Percentiles rank a stretch among this genome's conserved stretches.
phyloP scores from a whole-genome alignment of 768 basidiomycete species.

The Calocera cornea region DNA sequence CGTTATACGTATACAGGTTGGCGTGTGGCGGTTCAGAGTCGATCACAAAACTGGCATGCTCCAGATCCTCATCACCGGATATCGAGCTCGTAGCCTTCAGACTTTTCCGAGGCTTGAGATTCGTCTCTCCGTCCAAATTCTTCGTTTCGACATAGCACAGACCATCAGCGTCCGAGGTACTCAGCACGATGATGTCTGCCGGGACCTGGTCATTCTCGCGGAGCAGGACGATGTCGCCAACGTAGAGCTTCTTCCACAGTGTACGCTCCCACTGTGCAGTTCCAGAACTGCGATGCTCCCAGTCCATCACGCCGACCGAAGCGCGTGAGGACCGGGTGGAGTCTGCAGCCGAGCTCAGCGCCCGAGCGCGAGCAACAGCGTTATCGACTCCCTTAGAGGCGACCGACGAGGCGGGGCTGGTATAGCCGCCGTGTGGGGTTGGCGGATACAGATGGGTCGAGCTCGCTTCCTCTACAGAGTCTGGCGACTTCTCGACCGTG shows the following conservation, averaged over 20 bases:
- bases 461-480: not conserved
- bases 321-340: slow-evolving; percentile 32
- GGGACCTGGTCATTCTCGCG: slow-evolving; percentile 93
- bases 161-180: slow-evolving; percentile 82
- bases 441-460: not conserved
- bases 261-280: slow-evolving; percentile 86
- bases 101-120: slow-evolving; percentile 75
- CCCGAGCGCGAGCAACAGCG: not conserved
- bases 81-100: slow-evolving; percentile 64
- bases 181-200: slow-evolving; percentile 84
- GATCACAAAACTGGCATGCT: slow-evolving; percentile 71
- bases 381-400: slow-evolving; percentile 4
- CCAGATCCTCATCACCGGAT: slow-evolving; percentile 75
- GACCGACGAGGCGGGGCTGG: slow-evolving; percentile 9
- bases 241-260: slow-evolving; percentile 96
- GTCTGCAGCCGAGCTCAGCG: slow-evolving; percentile 11
- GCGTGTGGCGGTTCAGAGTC: slow-evolving; percentile 91
- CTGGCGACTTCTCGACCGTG: not conserved
- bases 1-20: slow-evolving; percentile 84
- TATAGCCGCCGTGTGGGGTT: not conserved
- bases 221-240: slow-evolving; percentile 86
- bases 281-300: slow-evolving; percentile 50
- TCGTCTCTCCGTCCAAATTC: slow-evolving; percentile 95
- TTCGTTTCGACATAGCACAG: slow-evolving; percentile 96
- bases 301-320: slow-evolving; percentile 68